These are phyloP conservation scores for Cystobasidium sp. DNA, from an alignment of 1,284 basidiomycete species.

Conservation along the genomic window DNA sequence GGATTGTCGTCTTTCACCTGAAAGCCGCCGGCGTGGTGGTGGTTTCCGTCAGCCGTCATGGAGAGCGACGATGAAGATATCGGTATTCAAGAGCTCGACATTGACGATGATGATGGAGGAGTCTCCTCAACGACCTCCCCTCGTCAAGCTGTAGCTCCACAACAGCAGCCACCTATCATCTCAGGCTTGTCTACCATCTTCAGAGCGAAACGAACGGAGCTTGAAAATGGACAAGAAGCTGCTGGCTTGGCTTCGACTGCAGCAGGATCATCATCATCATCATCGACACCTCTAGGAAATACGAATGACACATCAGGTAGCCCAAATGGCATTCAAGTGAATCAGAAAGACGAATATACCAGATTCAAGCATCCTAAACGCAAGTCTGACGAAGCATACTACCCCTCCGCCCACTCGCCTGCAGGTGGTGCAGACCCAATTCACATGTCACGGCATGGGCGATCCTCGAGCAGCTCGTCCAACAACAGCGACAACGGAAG, in stretches of 20 bases:
- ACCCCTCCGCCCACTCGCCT: background rate
- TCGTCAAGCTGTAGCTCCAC: background rate
- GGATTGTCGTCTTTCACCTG: background rate
- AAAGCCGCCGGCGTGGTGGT: background rate
- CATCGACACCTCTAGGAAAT: too few species aligned
- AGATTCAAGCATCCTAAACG: constrained; percentile 7
- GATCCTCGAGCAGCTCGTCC: constrained; percentile 17
- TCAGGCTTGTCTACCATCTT: constrained; percentile 7
- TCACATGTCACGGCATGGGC: constrained; percentile 14
- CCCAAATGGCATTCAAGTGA: background rate
- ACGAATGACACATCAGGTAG: background rate
- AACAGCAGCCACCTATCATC: background rate
- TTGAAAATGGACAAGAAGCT: background rate
- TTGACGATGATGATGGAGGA: background rate
- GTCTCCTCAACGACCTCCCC: background rate
- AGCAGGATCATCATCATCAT: constrained; percentile 3
- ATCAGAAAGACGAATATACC: too few species aligned
- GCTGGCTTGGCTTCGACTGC: background rate
- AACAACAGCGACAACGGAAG: constrained; percentile 4
- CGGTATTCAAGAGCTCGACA: constrained; percentile 12
- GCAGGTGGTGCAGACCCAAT: background rate
- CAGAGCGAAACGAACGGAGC: background rate
- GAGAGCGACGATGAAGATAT: constrained; percentile 17
- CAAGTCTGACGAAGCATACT: constrained; percentile 8
- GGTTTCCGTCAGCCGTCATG: constrained; percentile 5